Evolutionary conservation across 73 alveolate genomes (phyloP).

Genomic region (Paraurostyla sp.): DNA sequence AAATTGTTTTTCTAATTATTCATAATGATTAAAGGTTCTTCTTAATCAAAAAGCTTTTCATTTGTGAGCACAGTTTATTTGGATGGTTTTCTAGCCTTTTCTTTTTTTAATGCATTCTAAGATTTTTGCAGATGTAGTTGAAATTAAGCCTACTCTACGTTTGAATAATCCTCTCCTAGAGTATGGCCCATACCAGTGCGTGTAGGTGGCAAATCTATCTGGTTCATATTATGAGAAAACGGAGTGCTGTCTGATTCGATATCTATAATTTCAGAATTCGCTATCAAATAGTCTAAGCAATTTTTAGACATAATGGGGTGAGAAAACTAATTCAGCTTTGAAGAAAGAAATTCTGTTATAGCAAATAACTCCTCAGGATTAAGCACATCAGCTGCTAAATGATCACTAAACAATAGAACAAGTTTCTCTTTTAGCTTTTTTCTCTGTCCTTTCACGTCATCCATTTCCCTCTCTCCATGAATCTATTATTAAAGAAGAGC

Average conservation of each 20-base stretch:
- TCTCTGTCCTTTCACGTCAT: not conserved
- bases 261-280: not conserved
- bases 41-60: not conserved
- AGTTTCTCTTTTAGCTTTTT: constrained; percentile 1
- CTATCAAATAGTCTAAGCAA: not conserved
- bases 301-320: not conserved
- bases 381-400: not conserved
- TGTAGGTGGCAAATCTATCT: too few species aligned
- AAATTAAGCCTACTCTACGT: too few species aligned
- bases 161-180: too few species aligned
- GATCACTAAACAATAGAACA: not conserved
- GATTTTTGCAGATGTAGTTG: too few species aligned
- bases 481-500: constrained; percentile 87
- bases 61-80: too few species aligned
- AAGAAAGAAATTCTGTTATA: constrained; percentile 4
- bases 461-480: constrained; percentile 86
- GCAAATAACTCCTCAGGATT: not conserved
- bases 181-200: too few species aligned
- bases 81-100: too few species aligned
- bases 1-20: too few species aligned
- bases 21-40: not conserved
- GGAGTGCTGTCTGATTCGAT: constrained; percentile 8
- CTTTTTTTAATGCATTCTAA: too few species aligned
- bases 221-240: constrained; percentile 13
- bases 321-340: not conserved